These are phyloP conservation scores for Neurospora sp. DNA, from an alignment of 495 filamentous ascomycete species.

Conservation along the genomic window DNA sequence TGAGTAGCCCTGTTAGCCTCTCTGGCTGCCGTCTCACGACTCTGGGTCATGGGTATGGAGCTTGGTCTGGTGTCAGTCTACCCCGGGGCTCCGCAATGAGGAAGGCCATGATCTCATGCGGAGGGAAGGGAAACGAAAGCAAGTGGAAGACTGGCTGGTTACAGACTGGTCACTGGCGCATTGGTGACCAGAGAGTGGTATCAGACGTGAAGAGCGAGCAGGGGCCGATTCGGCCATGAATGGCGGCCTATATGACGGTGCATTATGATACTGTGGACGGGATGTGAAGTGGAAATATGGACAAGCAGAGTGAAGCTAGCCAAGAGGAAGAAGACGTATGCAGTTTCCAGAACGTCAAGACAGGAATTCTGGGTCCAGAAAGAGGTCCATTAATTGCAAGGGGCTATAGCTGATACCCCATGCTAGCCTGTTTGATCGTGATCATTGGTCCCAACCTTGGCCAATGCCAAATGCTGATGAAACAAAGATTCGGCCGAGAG, in stretches of 20 bases:
- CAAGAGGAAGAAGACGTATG: background rate
- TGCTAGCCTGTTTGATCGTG: background rate
- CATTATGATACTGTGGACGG: background rate
- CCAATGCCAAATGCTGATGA: background rate
- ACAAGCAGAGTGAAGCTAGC: background rate
- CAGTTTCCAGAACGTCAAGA: background rate
- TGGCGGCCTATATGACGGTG: too few species aligned
- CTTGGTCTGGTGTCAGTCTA: background rate
- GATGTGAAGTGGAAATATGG: background rate
- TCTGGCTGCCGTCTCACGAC: background rate
- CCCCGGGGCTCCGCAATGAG: too few species aligned
- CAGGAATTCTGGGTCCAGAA: background rate
- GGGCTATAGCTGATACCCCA: background rate
- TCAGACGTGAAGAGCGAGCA: too few species aligned
- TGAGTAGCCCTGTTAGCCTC: background rate
- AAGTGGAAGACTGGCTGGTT: too few species aligned
- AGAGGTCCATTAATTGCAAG: background rate
- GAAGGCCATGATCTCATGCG: too few species aligned
- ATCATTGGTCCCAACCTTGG: background rate
- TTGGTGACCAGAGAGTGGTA: too few species aligned
- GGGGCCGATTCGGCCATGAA: too few species aligned
- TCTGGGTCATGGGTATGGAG: background rate
- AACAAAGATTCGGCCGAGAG: background rate
- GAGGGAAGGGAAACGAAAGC: too few species aligned
- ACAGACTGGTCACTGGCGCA: too few species aligned